These are phyloP conservation scores for Stephanodiscus minutulus DNA, from an alignment of 108 stramenopile species.

Conservation along the genomic window DNA sequence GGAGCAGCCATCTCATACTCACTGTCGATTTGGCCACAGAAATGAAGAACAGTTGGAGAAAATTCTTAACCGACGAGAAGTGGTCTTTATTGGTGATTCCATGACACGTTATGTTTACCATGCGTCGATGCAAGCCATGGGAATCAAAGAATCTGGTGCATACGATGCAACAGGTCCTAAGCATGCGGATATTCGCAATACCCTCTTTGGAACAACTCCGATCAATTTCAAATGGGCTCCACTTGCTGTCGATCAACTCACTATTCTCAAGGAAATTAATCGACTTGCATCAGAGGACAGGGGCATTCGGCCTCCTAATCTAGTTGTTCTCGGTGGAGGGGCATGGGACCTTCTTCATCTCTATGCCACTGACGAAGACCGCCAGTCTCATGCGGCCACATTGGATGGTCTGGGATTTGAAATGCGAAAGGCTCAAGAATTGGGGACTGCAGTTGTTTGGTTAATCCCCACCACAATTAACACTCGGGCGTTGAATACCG, in stretches of 20 bases:
- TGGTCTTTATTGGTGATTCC: constrained; percentile 83
- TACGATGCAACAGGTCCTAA: constrained; percentile 78
- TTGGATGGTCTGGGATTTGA: constrained; percentile 48
- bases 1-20: constrained; percentile 42
- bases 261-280: constrained; percentile 46
- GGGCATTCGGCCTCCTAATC: constrained; percentile 38
- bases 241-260: constrained; percentile 61
- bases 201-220: constrained; percentile 43
- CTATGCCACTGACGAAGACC: constrained; percentile 64
- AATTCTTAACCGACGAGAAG: constrained; percentile 49
- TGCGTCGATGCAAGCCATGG: constrained; percentile 67
- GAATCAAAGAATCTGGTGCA: constrained; percentile 61
- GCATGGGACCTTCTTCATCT: constrained; percentile 82
- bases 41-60: constrained; percentile 56
- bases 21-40: constrained; percentile 77
- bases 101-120: constrained; percentile 80
- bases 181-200: constrained; percentile 54
- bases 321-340: constrained; percentile 81
- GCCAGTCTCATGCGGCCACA: constrained; percentile 47
- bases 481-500: constrained; percentile 61
- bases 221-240: constrained; percentile 83
- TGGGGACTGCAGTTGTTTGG: constrained; percentile 72
- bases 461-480: constrained; percentile 86
- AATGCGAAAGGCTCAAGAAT: constrained; percentile 47
- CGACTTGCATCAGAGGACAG: constrained; percentile 5